Base-by-base conservation (phyloP, 148 eudicot genomes). In the Rheum nobile region DNA sequence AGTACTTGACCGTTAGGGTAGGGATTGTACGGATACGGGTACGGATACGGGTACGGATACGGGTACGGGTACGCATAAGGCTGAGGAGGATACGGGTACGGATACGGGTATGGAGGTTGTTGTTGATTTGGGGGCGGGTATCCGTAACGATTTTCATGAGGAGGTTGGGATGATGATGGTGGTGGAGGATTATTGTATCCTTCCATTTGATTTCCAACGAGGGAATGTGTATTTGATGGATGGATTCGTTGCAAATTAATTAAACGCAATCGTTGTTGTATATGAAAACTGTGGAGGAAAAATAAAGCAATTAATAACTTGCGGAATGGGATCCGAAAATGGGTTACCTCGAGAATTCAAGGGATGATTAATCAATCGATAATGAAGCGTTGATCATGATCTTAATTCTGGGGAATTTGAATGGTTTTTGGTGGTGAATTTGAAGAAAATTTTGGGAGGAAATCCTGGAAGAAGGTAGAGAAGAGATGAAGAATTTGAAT, bases 21-120 rank as follows among this genome's bases (percentile, higher is more conserved):
- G 4, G 57, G 59, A 28, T 52, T 28, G 75, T 47, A 52, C 29
- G 44, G 73, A 26, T 43, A 71, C 34, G 73, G 46, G 48, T 39
- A 71, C 11, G 73, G 73, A 71, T 50, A 50, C 26, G 48, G 73
- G 9, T 71, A 41, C 3, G 46, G 42, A 52, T 73, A 73, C 2
- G 63, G 41, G 28, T 42, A 43, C 2, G 52, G 50, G 3, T 71
- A n/a, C n/a, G n/a, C n/a, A n/a, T n/a, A 71, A 6, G 74, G 55
- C 16, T 42, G 74, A 4, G 74, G 74, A 29, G 74, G 2, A 26
- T 71, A 52, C 29, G 41, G 29, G 7, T 47, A 73, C 29, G 41
- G 29, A 16, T 47, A 73, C 21, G 74, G 35, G 6, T 46, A 16
- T 72, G 26, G 67, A 32, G 38, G 21, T 29, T 46, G 39, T 22